Evolutionary conservation across 108 stramenopile genomes (phyloP).

Genomic region (Pelagomonas calceolata): DNA sequence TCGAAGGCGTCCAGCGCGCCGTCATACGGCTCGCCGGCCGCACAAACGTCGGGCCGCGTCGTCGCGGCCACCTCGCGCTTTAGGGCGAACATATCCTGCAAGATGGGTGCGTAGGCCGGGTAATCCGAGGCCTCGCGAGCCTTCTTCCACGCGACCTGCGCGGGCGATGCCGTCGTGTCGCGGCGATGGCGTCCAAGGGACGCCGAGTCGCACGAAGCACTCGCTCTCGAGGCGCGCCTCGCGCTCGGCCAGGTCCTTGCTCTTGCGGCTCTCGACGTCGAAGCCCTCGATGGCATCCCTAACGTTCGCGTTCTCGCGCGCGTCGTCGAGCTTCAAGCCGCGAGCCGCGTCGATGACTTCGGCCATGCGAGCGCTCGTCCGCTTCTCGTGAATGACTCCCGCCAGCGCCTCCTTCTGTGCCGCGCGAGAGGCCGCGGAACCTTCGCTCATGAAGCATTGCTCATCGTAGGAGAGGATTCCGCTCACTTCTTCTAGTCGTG

Average conservation of each 20-base stretch:
- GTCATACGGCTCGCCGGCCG: slow-evolving; percentile 40
- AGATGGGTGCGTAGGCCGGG: slow-evolving; percentile 33
- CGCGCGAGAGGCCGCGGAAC: slow-evolving; percentile 37
- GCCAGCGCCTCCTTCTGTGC: slow-evolving; percentile 56
- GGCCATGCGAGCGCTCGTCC: slow-evolving; percentile 39
- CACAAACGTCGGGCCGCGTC: slow-evolving; percentile 24
- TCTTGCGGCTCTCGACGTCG: slow-evolving; percentile 40
- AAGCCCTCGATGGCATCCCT: slow-evolving; percentile 40
- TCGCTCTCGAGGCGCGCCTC: slow-evolving; percentile 39
- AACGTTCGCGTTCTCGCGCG: slow-evolving; percentile 28
- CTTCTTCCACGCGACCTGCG: slow-evolving; percentile 59
- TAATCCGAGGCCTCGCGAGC: slow-evolving; percentile 51
- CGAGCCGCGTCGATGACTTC: slow-evolving; percentile 27
- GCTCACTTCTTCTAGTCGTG: background rate
- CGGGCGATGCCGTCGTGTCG: too few species aligned
- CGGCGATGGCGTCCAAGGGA: too few species aligned
- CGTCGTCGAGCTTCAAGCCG: slow-evolving; percentile 14
- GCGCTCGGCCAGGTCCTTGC: slow-evolving; percentile 41
- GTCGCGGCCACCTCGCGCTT: slow-evolving; percentile 45
- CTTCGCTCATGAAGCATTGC: slow-evolving; percentile 59
- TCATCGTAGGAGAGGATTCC: slow-evolving; percentile 39
- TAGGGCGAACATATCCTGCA: slow-evolving; percentile 51
- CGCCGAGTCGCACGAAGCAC: too few species aligned
- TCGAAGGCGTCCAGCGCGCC: slow-evolving; percentile 62
- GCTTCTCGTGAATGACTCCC: slow-evolving; percentile 49